Evolutionary conservation across 2,329 filamentous ascomycete genomes (phyloP).

Genomic region (Exophiala phaeomuriformis): DNA sequence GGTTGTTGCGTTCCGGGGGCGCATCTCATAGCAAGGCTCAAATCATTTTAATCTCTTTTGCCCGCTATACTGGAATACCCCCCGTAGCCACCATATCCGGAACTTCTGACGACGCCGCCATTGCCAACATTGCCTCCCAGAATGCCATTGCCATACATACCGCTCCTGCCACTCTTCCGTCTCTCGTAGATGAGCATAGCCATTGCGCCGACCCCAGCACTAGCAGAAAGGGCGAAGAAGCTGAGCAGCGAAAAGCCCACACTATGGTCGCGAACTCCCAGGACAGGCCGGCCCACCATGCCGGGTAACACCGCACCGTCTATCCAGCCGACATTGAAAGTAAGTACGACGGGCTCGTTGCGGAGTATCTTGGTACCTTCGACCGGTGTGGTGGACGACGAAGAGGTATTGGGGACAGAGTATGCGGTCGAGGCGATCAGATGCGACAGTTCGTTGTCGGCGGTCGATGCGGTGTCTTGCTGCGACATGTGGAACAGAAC

Average conservation of each 20-base stretch:
- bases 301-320: conserved; percentile 32
- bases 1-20: too few relatives aligned
- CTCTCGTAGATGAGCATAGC: conserved; percentile 27
- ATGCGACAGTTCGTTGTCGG: conserved; percentile 54
- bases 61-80: conserved; percentile 23
- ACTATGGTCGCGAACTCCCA: conserved; percentile 25
- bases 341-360: conserved; percentile 72
- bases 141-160: conserved; percentile 23
- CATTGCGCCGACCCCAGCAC: conserved; percentile 26
- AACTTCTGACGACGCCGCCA: conserved; percentile 17
- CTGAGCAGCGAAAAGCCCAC: conserved; percentile 26
- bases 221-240: conserved; percentile 26
- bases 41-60: conserved; percentile 24
- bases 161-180: conserved; percentile 24
- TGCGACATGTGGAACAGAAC: conserved; percentile 62
- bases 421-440: conserved; percentile 85
- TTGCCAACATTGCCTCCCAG: conserved; percentile 23
- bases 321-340: conserved; percentile 72
- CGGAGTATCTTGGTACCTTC: conserved; percentile 66
- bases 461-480: conserved; percentile 25
- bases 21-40: background rate
- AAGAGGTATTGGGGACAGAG: conserved; percentile 52
- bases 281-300: conserved; percentile 25
- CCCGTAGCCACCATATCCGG: conserved; percentile 27
- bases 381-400: conserved; percentile 37